Conservation (phyloP, 2,329 filamentous ascomycete genomes). For the Nectriaceae sp. region DNA sequence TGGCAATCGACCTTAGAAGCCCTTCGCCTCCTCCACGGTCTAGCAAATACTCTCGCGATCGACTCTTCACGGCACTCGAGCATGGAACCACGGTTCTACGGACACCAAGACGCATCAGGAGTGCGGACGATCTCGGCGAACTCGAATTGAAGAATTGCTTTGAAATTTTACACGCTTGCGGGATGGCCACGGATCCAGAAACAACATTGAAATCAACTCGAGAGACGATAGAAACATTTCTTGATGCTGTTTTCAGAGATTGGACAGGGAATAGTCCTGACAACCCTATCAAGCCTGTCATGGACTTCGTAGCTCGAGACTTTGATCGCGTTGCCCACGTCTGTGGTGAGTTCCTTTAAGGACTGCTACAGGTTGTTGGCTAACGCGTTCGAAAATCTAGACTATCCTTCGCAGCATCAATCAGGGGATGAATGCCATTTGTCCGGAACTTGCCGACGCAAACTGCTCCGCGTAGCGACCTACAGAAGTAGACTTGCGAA, state of each 20-base stretch:
- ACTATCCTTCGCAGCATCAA: slow-evolving; percentile 6
- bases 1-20: too few species aligned
- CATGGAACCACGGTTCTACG: slow-evolving; percentile 18
- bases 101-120: slow-evolving; percentile 18
- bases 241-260: slow-evolving; percentile 32
- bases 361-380: too few species aligned
- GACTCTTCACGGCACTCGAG: slow-evolving; percentile 29
- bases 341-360: slow-evolving; percentile 25
- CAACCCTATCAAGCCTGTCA: slow-evolving; percentile 18
- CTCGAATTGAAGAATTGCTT: slow-evolving; percentile 32
- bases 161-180: slow-evolving; percentile 36
- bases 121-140: slow-evolving; percentile 29
- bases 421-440: not conserved
- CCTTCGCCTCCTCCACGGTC: slow-evolving; percentile 16
- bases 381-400: slow-evolving; percentile 6
- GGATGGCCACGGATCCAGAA: slow-evolving; percentile 24
- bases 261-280: slow-evolving; percentile 22
- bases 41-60: slow-evolving; percentile 16
- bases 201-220: slow-evolving; percentile 26
- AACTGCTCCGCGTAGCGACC: slow-evolving; percentile 20
- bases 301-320: slow-evolving; percentile 33
- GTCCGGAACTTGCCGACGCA: slow-evolving; percentile 12
- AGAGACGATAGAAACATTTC: slow-evolving; percentile 34
- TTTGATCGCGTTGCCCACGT: slow-evolving; percentile 27
- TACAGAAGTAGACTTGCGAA: slow-evolving; percentile 30